phyloP scores from a whole-genome alignment of 805 yeast species.

The Ogataea angusta region DNA sequence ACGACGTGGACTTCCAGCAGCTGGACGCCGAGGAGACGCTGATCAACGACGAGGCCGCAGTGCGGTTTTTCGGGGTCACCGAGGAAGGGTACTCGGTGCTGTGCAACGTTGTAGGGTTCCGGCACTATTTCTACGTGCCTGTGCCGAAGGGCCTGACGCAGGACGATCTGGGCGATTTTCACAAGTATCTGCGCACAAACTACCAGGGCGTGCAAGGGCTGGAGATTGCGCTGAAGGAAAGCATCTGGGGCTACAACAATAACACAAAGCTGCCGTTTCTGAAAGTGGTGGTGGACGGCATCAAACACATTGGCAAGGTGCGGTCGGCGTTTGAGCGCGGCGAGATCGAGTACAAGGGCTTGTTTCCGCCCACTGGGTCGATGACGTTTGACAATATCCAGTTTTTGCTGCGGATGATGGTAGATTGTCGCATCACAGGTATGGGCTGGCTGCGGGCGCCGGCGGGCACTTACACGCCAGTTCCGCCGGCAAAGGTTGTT shows the following conservation, averaged over 20 bases:
- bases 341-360: slow-evolving; percentile 59
- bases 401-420: slow-evolving; percentile 80
- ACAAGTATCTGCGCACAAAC: slow-evolving; percentile 42
- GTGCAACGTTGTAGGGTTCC: slow-evolving; percentile 85
- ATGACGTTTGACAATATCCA: slow-evolving; percentile 89
- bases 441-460: slow-evolving; percentile 98
- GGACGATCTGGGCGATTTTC: slow-evolving; percentile 48
- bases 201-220: slow-evolving; percentile 62
- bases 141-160: slow-evolving; percentile 75
- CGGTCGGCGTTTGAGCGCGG: slow-evolving; percentile 85
- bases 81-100: slow-evolving; percentile 81
- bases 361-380: slow-evolving; percentile 56
- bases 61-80: slow-evolving; percentile 92
- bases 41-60: slow-evolving; percentile 54
- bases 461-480: slow-evolving; percentile 56
- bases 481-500: slow-evolving; percentile 36
- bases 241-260: slow-evolving; percentile 92
- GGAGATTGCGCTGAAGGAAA: slow-evolving; percentile 69
- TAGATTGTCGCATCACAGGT: slow-evolving; percentile 88
- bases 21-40: slow-evolving; percentile 88
- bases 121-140: slow-evolving; percentile 89
- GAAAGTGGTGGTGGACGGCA: slow-evolving; percentile 65
- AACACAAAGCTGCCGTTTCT: slow-evolving; percentile 75
- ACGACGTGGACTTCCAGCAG: slow-evolving; percentile 79
- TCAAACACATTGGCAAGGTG: slow-evolving; percentile 61